phyloP scores from a whole-genome alignment of 768 basidiomycete species.

The Lanmaoa rubissima region DNA sequence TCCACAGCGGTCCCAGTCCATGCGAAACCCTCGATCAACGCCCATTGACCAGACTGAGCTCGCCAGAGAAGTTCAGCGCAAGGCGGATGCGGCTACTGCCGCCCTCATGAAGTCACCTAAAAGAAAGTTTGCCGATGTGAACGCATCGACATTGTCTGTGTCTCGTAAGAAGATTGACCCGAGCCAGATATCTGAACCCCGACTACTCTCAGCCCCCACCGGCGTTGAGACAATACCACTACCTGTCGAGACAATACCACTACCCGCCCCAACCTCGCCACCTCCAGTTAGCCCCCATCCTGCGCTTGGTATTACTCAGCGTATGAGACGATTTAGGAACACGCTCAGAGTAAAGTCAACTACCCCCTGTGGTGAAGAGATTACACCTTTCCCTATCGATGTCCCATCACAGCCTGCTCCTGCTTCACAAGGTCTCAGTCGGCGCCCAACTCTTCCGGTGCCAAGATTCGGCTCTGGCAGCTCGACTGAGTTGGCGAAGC shows the following conservation, averaged over 20 bases:
- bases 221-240: constrained; percentile 68
- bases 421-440: constrained; percentile 37
- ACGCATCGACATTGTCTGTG: constrained; percentile 41
- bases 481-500: constrained; percentile 50
- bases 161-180: constrained; percentile 57
- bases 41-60: constrained; percentile 55
- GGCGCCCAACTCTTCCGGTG: constrained; percentile 50
- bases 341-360: constrained; percentile 59
- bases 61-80: constrained; percentile 63
- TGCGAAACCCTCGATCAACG: constrained; percentile 39
- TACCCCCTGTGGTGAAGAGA: constrained; percentile 49
- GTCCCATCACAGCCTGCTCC: constrained; percentile 34
- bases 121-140: constrained; percentile 40
- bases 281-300: constrained; percentile 35
- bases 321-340: constrained; percentile 70
- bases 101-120: constrained; percentile 53
- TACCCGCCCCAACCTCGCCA: constrained; percentile 41
- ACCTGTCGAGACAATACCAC: constrained; percentile 63
- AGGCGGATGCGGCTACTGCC: constrained; percentile 63
- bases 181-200: constrained; percentile 64
- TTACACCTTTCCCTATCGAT: constrained; percentile 44
- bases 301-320: constrained; percentile 57
- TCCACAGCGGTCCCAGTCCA: constrained; percentile 33
- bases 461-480: constrained; percentile 36
- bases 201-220: constrained; percentile 62